A percentile compares a stretch with the other conserved stretches of the same genome.
Conservation (phyloP, 352 stramenopile species). For the Globisporangium viniferum region DNA sequence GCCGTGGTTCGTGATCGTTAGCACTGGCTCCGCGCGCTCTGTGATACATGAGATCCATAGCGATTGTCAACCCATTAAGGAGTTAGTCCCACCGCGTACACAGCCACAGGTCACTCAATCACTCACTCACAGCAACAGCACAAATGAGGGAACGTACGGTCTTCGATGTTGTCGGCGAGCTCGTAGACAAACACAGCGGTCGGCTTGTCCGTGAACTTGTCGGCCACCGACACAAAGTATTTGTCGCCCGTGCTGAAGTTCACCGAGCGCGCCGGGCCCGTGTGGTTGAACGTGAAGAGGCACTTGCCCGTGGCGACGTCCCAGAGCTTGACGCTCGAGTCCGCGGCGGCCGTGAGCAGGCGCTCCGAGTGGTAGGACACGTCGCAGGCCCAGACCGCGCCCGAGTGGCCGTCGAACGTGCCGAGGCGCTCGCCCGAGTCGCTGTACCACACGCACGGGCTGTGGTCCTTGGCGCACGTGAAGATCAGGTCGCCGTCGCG, state of each 20-base stretch:
- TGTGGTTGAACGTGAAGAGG: constrained; percentile 85
- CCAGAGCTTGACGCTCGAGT: constrained; percentile 92
- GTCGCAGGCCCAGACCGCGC: constrained; percentile 97
- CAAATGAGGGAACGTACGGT: constrained; percentile 42
- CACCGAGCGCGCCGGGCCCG: constrained; percentile 76
- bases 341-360: constrained; percentile 95
- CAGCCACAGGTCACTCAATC: not conserved
- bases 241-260: constrained; percentile 87
- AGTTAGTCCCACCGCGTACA: not conserved
- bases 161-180: constrained; percentile 53
- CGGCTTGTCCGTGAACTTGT: constrained; percentile 84
- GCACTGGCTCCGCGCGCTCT: constrained; percentile 56
- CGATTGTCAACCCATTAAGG: constrained; percentile 8
- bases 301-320: constrained; percentile 88
- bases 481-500: constrained; percentile 98
- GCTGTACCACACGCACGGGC: constrained; percentile 96
- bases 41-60: not conserved
- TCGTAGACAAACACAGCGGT: constrained; percentile 81
- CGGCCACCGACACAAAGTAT: constrained; percentile 77
- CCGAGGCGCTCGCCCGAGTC: constrained; percentile 95
- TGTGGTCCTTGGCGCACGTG: constrained; percentile 94
- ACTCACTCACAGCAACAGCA: not conserved
- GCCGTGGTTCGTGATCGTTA: constrained; percentile 78
- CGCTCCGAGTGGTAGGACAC: constrained; percentile 90
- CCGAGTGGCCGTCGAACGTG: constrained; percentile 97